A percentile compares a stretch with the other conserved stretches of the same genome.
These are phyloP conservation scores for Fusarium floridanum DNA, from an alignment of 2,329 filamentous ascomycete genomes.

Conservation along the genomic window DNA sequence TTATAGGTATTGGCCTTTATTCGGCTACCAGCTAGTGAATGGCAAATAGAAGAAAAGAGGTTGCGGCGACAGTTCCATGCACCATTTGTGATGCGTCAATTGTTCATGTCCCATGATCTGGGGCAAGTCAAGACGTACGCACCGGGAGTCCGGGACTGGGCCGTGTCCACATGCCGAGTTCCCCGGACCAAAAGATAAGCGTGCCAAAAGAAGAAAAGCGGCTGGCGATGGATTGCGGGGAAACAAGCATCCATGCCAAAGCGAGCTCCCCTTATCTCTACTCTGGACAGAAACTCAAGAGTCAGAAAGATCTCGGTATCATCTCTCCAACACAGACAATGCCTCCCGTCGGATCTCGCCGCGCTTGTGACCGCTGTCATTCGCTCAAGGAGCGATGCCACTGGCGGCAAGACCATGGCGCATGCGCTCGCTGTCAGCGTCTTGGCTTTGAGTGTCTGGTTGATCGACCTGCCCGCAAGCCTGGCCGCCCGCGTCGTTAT, in stretches of 20 bases:
- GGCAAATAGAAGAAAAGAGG: not conserved
- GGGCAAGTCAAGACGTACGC: not conserved
- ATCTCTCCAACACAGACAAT: not conserved
- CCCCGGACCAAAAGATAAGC: not conserved
- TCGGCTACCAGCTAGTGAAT: no score
- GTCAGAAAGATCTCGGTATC: not conserved
- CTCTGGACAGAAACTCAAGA: not conserved
- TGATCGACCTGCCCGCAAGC: slow-evolving; percentile 25
- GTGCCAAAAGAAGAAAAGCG: not conserved
- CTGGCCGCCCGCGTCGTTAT: slow-evolving; percentile 29
- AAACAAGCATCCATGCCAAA: not conserved
- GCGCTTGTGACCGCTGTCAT: slow-evolving; percentile 46
- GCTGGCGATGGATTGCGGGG: not conserved
- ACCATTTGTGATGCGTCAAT: not conserved
- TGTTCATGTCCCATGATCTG: not conserved
- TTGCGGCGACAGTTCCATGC: not conserved
- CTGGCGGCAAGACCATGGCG: slow-evolving; percentile 14
- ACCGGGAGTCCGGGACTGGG: not conserved
- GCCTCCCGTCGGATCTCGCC: not conserved
- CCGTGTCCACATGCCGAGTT: not conserved
- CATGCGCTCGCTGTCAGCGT: slow-evolving; percentile 42
- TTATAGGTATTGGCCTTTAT: no score
- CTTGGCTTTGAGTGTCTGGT: slow-evolving; percentile 34
- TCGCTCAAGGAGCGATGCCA: slow-evolving; percentile 44
- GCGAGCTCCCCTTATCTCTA: not conserved